Evolutionary conservation across 2,329 filamentous ascomycete genomes (phyloP), one percentile per base, ranked within the genome.

Genomic region (Penicillium brasilianum): DNA sequence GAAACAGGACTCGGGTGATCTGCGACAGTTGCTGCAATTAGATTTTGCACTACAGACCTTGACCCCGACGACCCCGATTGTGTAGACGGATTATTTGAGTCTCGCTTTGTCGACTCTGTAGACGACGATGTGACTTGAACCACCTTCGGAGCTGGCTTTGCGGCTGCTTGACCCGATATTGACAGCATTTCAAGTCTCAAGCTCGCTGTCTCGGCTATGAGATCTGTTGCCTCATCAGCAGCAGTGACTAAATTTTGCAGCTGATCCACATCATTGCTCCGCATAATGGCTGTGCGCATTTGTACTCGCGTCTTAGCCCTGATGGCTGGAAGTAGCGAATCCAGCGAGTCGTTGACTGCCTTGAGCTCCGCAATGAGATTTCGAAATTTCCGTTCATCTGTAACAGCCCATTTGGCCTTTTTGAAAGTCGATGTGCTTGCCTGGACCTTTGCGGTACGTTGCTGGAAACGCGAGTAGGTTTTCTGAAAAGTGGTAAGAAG

Each of bases 171-270:
- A 18, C 36, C 25, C 7, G 34, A 22, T 18, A 34, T 53, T 16
- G 50, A 53, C 50, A 53, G 30, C 36, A 53, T 53, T 34, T 41
- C 50, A 32, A 53, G 20, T 39, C 50, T 53, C 34, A 53, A 28
- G 14, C 50, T 53, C 18, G 50, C 50, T 14, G 50, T 53, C 34
- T 53, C 50, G 7, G 50, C 50, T 7, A 53, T 39, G n/a, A 53
- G 34, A 39, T 41, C 50, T 18, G 50, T 53, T 2, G 22, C 18
- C 11, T 53, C 50, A 22, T 53, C 50, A 7, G 50, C 50, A 16
- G 50, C 50, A 41, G 32, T 37, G 13, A 53, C 50, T 14, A 53
- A 7, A 50, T 41, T 53, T 39, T 53, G 50, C 5, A 53, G 20
- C 28, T 53, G 50, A 18, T 25, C 20, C 20, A 53, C 13, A 32